Conservation (phyloP, 192 early-diverging fungal species). For the Mortierella alpina region DNA sequence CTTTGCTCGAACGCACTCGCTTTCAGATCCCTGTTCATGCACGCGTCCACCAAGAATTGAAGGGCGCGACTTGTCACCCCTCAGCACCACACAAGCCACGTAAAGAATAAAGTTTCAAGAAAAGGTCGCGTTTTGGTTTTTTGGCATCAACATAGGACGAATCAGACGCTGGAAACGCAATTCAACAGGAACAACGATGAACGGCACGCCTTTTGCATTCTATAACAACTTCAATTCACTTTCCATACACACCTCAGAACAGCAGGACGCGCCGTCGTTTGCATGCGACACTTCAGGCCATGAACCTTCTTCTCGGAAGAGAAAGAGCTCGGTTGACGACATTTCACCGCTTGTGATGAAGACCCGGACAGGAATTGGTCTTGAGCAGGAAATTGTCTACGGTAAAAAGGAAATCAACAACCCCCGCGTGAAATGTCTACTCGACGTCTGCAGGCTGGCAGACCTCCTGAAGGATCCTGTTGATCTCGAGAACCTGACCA, state of each 20-base stretch:
- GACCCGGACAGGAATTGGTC: conserved; percentile 40
- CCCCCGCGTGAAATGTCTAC: not conserved
- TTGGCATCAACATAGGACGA: not conserved
- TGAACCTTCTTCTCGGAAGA: conserved; percentile 17
- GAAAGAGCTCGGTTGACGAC: conserved; percentile 45
- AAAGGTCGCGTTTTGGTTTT: not conserved
- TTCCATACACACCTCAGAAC: conserved; percentile 13
- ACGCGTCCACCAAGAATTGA: conserved; percentile 21
- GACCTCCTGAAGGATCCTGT: too few species aligned
- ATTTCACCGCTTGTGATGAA: conserved; percentile 44
- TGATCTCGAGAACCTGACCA: too few species aligned
- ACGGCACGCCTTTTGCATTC: conserved; percentile 23
- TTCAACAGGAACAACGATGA: not conserved
- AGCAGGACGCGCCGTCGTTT: not conserved
- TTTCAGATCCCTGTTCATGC: conserved; percentile 27
- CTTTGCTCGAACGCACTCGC: not conserved
- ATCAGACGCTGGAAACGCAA: not conserved
- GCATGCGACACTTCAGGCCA: not conserved
- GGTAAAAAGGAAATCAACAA: not conserved
- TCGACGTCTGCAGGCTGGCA: not conserved
- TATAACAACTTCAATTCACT: conserved; percentile 9
- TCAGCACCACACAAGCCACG: not conserved
- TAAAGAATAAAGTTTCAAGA: not conserved
- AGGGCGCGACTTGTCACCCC: not conserved
- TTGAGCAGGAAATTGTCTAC: conserved; percentile 50